Evolutionary conservation across 164 flowering plant genomes (phyloP).

Genomic region (Aristolochia californica): DNA sequence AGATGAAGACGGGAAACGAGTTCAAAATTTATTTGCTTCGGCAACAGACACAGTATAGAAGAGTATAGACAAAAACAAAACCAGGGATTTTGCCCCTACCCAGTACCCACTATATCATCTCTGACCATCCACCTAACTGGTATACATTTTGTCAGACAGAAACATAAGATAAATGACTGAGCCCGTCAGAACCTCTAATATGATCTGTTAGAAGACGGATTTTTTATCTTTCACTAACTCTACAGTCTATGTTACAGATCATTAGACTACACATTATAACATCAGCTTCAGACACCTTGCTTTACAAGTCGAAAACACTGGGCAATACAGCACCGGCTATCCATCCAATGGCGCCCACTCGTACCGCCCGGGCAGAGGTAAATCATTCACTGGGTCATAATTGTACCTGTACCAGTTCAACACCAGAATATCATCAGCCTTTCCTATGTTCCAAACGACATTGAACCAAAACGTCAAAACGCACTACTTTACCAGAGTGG

Average conservation of each 20-base stretch:
- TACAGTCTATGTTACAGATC: slow-evolving; percentile 56
- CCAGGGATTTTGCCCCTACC: slow-evolving; percentile 16
- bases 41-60: slow-evolving; percentile 29
- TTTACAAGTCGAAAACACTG: slow-evolving; percentile 19
- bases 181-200: slow-evolving; percentile 11
- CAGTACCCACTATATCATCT: slow-evolving; percentile 14
- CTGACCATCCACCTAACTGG: slow-evolving; percentile 4
- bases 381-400: slow-evolving; percentile 60
- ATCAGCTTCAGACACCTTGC: slow-evolving; percentile 16
- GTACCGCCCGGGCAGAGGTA: slow-evolving; percentile 69
- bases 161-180: slow-evolving; percentile 12
- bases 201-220: slow-evolving; percentile 48
- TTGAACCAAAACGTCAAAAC: not conserved
- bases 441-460: not conserved
- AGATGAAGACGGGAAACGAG: slow-evolving; percentile 23
- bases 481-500: not conserved
- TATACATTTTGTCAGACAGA: not conserved
- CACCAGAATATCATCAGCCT: too few relatives aligned
- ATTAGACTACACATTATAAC: slow-evolving; percentile 37
- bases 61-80: slow-evolving; percentile 36
- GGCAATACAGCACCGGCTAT: slow-evolving; percentile 14
- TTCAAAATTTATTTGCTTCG: slow-evolving; percentile 28
- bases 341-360: slow-evolving; percentile 59
- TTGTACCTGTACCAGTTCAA: slow-evolving; percentile 56
- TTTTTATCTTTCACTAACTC: slow-evolving; percentile 23